Conservation (phyloP, 805 yeast genomes). For the Nakazawaea molendinolei region DNA sequence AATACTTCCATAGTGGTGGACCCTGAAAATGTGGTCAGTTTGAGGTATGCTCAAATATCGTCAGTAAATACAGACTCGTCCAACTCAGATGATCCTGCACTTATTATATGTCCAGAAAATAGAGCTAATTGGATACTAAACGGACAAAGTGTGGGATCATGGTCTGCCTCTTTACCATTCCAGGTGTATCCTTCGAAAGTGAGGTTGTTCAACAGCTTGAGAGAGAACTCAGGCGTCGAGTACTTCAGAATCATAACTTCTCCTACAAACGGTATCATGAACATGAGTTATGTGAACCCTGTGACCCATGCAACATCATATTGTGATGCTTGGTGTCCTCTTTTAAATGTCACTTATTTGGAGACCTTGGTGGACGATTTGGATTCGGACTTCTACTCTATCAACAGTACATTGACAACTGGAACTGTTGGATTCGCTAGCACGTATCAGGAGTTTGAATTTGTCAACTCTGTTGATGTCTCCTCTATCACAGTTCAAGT, state of each 20-base stretch:
- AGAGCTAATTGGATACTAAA: constrained; percentile 47
- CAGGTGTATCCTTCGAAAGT: constrained; percentile 62
- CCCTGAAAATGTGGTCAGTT: constrained; percentile 56
- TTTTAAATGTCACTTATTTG: constrained; percentile 37
- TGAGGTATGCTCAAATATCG: constrained; percentile 47
- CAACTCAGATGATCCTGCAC: constrained; percentile 22
- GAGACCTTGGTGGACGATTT: constrained; percentile 20
- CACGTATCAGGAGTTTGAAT: constrained; percentile 74
- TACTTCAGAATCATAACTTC: constrained; percentile 66
- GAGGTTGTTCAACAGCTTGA: constrained; percentile 57
- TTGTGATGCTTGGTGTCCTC: constrained; percentile 91
- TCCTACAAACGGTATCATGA: constrained; percentile 88
- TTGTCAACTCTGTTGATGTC: constrained; percentile 62
- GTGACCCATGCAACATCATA: constrained; percentile 40
- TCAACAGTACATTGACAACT: constrained; percentile 9
- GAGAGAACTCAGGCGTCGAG: constrained; percentile 41
- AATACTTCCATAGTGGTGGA: constrained; percentile 36
- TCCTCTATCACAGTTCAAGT: constrained; percentile 57
- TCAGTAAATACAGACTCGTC: constrained; percentile 33
- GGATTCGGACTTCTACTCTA: constrained; percentile 14
- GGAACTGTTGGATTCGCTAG: constrained; percentile 29
- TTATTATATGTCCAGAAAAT: constrained; percentile 53
- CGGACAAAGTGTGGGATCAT: constrained; percentile 48
- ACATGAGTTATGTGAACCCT: constrained; percentile 80
- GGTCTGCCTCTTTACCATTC: constrained; percentile 55